These are phyloP conservation scores for Alternaria incomplexa DNA, from an alignment of 2,329 filamentous ascomycete species.

Conservation along the genomic window DNA sequence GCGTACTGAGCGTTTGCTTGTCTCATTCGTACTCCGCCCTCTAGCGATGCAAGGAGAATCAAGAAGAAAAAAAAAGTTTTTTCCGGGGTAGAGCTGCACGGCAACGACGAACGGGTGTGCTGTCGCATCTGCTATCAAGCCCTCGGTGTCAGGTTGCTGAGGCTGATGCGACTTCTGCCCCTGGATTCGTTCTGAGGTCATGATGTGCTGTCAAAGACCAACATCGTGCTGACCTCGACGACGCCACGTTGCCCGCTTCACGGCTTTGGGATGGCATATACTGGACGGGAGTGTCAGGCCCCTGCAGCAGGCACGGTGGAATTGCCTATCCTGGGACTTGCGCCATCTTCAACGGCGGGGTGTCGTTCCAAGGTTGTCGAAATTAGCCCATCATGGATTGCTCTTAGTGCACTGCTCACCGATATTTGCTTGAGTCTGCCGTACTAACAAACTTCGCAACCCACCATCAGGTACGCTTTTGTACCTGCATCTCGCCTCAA, in stretches of 20 bases:
- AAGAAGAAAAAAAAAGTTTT: not conserved
- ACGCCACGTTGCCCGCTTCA: conserved; percentile 27
- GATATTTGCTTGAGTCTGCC: conserved; percentile 37
- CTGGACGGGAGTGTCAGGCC: conserved; percentile 26
- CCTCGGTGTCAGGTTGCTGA: conserved; percentile 11
- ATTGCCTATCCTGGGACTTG: conserved; percentile 34
- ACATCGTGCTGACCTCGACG: conserved; percentile 26
- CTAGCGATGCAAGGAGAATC: conserved; percentile 20
- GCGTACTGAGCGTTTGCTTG: conserved; percentile 24
- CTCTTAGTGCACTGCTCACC: conserved; percentile 35
- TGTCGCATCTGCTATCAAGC: conserved; percentile 13
- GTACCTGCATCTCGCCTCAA: conserved; percentile 37
- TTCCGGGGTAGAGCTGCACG: not conserved
- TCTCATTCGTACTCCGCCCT: conserved; percentile 24
- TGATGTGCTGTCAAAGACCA: conserved; percentile 22
- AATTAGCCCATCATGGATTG: conserved; percentile 31
- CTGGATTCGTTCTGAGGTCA: conserved; percentile 13
- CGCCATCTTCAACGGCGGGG: conserved; percentile 32
- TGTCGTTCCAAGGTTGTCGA: conserved; percentile 32
- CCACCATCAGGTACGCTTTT: conserved; percentile 28
- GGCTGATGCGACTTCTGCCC: conserved; percentile 13
- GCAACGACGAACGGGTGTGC: conserved; percentile 11
- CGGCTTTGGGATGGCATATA: conserved; percentile 14
- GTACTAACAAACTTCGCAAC: conserved; percentile 29
- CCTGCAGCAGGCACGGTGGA: conserved; percentile 33